Evolutionary conservation across 495 filamentous ascomycete species (phyloP), one percentile per base, ranked within the genome.

Genomic region (Hyaloscypha bicolor): DNA sequence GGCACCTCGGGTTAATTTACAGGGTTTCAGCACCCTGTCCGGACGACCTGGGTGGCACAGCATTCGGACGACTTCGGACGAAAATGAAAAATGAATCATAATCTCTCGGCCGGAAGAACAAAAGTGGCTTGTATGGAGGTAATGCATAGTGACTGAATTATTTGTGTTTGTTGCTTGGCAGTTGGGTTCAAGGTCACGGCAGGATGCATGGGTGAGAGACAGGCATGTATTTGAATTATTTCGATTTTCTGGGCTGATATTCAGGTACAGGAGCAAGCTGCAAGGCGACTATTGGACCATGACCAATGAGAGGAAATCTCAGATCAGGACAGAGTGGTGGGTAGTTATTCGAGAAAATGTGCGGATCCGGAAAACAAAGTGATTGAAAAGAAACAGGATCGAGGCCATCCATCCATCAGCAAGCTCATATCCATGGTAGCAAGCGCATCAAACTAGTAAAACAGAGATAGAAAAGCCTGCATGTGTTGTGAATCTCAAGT

Each of bases 211-310:
- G 51, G 6, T 53, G 16, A 25, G 51, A 11, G 9, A 25, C 53
- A 56, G 53, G 53, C 5, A 56, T 56, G 29, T 56, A 56, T 56
- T 56, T 56, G 53, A 31, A 56, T 56, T 56, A 3, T 2, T 29
- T 56, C 19, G 53, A 56, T 56, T 56, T 37, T 56, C 21, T 56
- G 42, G 42, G 42, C 42, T 48, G 42, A 48, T 56, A 29, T 56
- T 56, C 19, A 25, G 29, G 22, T 29, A 56, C 53, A 29, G 53
- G 53, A 56, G 16, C 21, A 12, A 16, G 8, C 19, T 19, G 16
- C 29, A 56, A 56, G 21, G 29, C 53, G 30, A 31, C 22, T 25
- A n/a, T 55, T 29, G 3, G 4, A 5, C 53, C 21, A 5, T 11
- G 9, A 56, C 22, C 53, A 56, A 25, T 25, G 53, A 56, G 53